These are phyloP conservation scores for Nitzschia sp. DNA, from an alignment of 108 stramenopile genomes.

Conservation along the genomic window DNA sequence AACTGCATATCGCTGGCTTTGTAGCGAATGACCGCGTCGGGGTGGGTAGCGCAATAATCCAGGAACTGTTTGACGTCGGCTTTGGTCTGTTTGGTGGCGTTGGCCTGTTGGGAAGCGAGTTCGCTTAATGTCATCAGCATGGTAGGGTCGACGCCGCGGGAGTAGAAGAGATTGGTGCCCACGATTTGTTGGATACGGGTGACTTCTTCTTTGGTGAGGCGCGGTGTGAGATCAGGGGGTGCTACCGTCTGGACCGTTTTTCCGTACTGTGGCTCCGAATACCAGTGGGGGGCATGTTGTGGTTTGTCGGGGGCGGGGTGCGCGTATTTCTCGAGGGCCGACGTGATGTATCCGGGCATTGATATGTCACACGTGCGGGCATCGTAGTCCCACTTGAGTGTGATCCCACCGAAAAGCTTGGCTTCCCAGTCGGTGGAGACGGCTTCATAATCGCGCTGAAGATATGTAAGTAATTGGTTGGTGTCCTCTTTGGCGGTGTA, in stretches of 20 bases:
- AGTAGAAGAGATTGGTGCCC: conserved; percentile 47
- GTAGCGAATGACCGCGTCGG: no score
- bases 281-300: conserved; percentile 36
- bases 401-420: conserved; percentile 34
- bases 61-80: no score
- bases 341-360: conserved; percentile 39
- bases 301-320: conserved; percentile 28
- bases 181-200: conserved; percentile 45
- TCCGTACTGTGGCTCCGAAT: neutral
- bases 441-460: conserved; percentile 13
- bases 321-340: conserved; percentile 32
- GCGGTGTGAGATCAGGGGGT: neutral
- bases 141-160: conserved; percentile 44
- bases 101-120: no score
- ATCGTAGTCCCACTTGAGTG: conserved; percentile 52
- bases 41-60: no score
- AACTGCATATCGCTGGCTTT: no score
- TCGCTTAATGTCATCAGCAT: no score
- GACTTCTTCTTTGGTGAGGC: no score
- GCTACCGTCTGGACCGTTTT: neutral
- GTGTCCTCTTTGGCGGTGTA: no score
- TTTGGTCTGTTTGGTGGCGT: no score
- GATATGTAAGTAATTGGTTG: conserved; percentile 20
- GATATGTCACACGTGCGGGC: conserved; percentile 35
- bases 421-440: no score